phyloP scores from a whole-genome alignment of 2,329 filamentous ascomycete genomes.

The Bipolaris oryzae region DNA sequence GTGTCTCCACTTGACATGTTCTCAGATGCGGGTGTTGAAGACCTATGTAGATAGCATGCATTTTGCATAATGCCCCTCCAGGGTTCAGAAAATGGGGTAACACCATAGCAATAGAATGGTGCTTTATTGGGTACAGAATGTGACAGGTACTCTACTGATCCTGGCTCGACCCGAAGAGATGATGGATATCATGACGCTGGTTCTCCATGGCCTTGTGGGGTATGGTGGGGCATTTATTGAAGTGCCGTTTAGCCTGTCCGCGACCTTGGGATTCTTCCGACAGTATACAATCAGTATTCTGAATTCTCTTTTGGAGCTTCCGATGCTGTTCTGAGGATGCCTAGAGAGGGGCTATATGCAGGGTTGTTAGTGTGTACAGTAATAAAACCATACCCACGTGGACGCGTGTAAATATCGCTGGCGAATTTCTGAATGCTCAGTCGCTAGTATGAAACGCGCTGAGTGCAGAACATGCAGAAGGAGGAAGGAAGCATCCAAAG shows the following conservation, averaged over 20 bases:
- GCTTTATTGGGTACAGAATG: constrained; percentile 15
- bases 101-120: neutral
- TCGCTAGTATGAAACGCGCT: neutral
- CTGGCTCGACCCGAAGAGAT: constrained; percentile 14
- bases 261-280: constrained; percentile 28
- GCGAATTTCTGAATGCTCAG: neutral
- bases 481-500: neutral
- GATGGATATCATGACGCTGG: constrained; percentile 27
- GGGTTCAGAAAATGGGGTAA: constrained; percentile 3
- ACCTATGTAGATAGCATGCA: constrained; percentile 12
- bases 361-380: neutral
- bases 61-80: neutral
- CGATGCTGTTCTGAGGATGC: neutral
- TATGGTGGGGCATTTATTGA: constrained; percentile 28
- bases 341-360: neutral
- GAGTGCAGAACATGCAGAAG: neutral
- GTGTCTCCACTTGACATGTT: constrained; percentile 19
- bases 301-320: neutral
- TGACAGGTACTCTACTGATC: constrained; percentile 18
- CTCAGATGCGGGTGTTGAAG: constrained; percentile 14
- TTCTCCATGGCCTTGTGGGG: constrained; percentile 35
- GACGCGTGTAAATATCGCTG: neutral
- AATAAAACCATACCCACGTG: neutral
- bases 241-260: constrained; percentile 42
- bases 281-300: constrained; percentile 18